Evolutionary conservation across 495 filamentous ascomycete genomes (phyloP).

Genomic region (Penicillium soppii): DNA sequence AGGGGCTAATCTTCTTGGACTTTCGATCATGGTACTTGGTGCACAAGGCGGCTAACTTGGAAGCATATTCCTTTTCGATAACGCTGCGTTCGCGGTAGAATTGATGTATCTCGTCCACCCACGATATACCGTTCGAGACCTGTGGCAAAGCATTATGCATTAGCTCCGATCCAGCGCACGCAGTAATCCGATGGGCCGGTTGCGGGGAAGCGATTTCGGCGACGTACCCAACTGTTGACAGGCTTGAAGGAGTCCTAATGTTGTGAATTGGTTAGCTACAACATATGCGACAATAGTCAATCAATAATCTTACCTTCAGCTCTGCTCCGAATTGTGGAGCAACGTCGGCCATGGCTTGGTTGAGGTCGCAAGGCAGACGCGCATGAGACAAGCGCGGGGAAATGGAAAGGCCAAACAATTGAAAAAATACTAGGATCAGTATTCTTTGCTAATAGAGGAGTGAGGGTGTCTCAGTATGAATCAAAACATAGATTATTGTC

Average conservation of each 20-base stretch:
- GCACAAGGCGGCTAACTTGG: slow-evolving; percentile 79
- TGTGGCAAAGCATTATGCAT: slow-evolving; percentile 31
- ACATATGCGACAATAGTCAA: not conserved
- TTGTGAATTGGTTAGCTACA: slow-evolving; percentile 2
- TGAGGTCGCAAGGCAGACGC: slow-evolving; percentile 16
- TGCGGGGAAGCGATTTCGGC: slow-evolving; percentile 20
- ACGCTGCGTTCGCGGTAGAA: slow-evolving; percentile 93
- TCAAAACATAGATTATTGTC: not conserved
- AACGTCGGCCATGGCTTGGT: slow-evolving; percentile 65
- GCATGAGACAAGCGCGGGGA: slow-evolving; percentile 15
- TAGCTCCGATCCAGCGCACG: slow-evolving; percentile 23
- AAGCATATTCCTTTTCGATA: slow-evolving; percentile 95
- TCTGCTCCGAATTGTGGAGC: slow-evolving; percentile 83
- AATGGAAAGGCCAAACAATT: not conserved
- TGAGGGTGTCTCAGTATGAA: not conserved
- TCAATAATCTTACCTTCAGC: slow-evolving; percentile 66
- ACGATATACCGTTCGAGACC: slow-evolving; percentile 82
- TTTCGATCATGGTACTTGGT: slow-evolving; percentile 98
- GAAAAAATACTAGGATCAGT: not conserved
- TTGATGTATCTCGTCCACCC: slow-evolving; percentile 94
- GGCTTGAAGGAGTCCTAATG: slow-evolving; percentile 89
- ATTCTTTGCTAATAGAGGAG: not conserved
- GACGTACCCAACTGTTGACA: slow-evolving; percentile 80
- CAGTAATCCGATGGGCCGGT: slow-evolving; percentile 18
- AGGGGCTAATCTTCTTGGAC: slow-evolving; percentile 77